Percentiles rank a stretch among this genome's conserved stretches.
phyloP scores from a whole-genome alignment of 345 rosid species.

The Hypericum perforatum region DNA sequence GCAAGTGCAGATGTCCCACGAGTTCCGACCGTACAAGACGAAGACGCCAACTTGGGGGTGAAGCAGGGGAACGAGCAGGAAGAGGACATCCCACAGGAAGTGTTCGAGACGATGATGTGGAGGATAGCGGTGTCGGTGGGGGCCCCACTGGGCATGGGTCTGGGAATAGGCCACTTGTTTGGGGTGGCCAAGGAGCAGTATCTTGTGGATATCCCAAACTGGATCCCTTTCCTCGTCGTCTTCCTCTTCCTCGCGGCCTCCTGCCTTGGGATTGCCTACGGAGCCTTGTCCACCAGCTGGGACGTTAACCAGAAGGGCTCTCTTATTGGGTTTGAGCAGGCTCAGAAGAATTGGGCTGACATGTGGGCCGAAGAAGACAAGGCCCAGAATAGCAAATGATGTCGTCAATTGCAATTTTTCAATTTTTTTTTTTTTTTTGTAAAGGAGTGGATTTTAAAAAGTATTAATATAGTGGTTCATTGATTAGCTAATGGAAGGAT shows the following conservation, averaged over 20 bases:
- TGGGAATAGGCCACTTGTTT: neutral
- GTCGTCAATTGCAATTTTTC: no score
- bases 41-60: neutral
- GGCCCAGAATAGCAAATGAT: neutral
- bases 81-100: slow-evolving; percentile 2
- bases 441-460: no score
- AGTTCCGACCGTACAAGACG: neutral
- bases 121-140: slow-evolving; percentile 4
- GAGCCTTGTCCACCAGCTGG: slow-evolving; percentile 64
- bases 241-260: slow-evolving; percentile 56
- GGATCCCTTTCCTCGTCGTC: slow-evolving; percentile 46
- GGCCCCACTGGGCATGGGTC: neutral
- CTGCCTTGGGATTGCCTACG: slow-evolving; percentile 63
- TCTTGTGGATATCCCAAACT: slow-evolving; percentile 48
- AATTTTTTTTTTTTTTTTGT: no score
- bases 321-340: slow-evolving; percentile 56
- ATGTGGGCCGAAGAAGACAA: slow-evolving; percentile 61
- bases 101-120: slow-evolving; percentile 5
- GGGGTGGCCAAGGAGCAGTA: slow-evolving; percentile 24
- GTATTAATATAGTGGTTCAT: no score
- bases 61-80: neutral
- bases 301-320: slow-evolving; percentile 54
- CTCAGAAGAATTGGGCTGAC: slow-evolving; percentile 61
- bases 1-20: slow-evolving; percentile 11
- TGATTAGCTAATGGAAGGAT: no score